Evolutionary conservation across 1,139 yeast genomes (phyloP), one percentile per base, ranked within the genome.

Genomic region (Yamadazyma siamensis): DNA sequence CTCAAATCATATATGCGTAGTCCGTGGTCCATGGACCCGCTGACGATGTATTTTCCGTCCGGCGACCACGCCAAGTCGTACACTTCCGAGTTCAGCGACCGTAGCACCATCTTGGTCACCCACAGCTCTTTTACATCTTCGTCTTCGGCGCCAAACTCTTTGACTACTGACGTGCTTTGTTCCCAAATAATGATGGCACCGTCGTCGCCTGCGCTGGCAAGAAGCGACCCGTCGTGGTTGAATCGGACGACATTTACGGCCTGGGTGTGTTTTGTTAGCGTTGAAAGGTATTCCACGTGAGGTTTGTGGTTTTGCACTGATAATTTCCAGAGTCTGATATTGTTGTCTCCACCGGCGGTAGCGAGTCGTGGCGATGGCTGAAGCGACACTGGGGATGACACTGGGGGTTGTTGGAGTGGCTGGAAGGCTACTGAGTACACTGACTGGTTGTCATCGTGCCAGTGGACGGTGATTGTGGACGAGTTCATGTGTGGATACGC

Each of bases 141-240:
- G 16, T 50, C 53, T 12, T 72, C 75, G 10, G 54, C 61, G 2
- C 82, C 84, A 50, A 80, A 75, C 25, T 79, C 85, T 38, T 65
- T 65, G 3, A 72, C 61, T 4, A 75, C 60, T 4, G 61, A 60
- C 25, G 77, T 82, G 13, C 79, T 66, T 16, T 71, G 62, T 26
- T 65, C 66, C 98, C 98, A 91, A 21, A 91, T 56, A 39, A 89
- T 66, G 12, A 91, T 71, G 8, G 82, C 76, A 1, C 98, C 98
- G 52, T 91, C 98, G 50, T 91, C 99, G 3, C 96, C 95, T 0
- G 95, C 96, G 0, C 94, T 74, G 0, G 97, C 98, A 22, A 91
- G 60, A 8, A 72, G 43, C 22, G 71, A 67, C 0, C 94, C 94
- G 3, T 54, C 58, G 2, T 81, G 79, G 49, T 80, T 79, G 52